A percentile compares a stretch with the other conserved stretches of the same genome.
Conservation (phyloP, 805 yeast species). For the Myxozyma udenii region DNA sequence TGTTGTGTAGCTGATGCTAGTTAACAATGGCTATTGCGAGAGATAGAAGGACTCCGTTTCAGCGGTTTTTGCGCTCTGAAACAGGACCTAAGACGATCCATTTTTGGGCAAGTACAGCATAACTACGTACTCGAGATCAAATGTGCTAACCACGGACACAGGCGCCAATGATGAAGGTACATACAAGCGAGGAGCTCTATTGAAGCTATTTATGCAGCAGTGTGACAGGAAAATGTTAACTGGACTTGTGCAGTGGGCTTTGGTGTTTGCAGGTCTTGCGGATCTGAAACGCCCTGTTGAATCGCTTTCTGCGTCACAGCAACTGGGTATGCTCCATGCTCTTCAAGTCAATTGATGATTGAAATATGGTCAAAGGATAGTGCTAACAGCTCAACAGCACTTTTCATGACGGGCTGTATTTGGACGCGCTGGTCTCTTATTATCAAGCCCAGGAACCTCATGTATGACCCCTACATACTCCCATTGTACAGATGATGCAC, state of each 20-base stretch:
- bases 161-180: slow-evolving; percentile 59
- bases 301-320: slow-evolving; percentile 84
- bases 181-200: slow-evolving; percentile 18
- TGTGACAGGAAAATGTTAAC: not conserved
- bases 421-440: slow-evolving; percentile 99
- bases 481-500: not conserved
- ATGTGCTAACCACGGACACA: slow-evolving; percentile 20
- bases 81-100: slow-evolving; percentile 97
- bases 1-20: no score
- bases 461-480: slow-evolving; percentile 35
- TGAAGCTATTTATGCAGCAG: not conserved
- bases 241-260: slow-evolving; percentile 64
- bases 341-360: not conserved
- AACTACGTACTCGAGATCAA: not conserved
- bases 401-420: slow-evolving; percentile 85
- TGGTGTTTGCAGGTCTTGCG: slow-evolving; percentile 86
- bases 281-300: slow-evolving; percentile 91
- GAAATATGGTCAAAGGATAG: no score
- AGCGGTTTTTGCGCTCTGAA: slow-evolving; percentile 72
- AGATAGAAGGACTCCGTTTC: slow-evolving; percentile 43
- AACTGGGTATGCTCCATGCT: slow-evolving; percentile 39
- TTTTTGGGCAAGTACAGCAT: slow-evolving; percentile 71
- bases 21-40: slow-evolving; percentile 10
- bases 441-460: slow-evolving; percentile 78
- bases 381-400: slow-evolving; percentile 50